Percentiles rank a stretch among this genome's conserved stretches.
Evolutionary conservation across 2,329 filamentous ascomycete genomes (phyloP).

Genomic region (Pseudogymnoascus sp.): DNA sequence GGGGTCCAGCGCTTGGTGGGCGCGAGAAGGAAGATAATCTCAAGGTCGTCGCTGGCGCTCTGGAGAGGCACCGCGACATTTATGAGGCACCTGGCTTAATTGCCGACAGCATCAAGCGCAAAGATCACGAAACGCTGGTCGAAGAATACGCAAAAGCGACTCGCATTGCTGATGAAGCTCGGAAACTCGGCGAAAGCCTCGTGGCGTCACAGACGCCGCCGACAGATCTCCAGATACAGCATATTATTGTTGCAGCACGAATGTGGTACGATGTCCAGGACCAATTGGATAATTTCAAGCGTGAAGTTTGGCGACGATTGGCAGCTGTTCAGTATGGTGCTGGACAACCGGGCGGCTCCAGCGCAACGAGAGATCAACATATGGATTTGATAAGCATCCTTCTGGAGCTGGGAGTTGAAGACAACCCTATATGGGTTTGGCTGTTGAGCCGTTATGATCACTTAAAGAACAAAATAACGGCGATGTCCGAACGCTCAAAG

Average conservation of each 20-base stretch:
- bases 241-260: conserved; percentile 76
- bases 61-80: conserved; percentile 72
- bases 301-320: conserved; percentile 78
- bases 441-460: conserved; percentile 82
- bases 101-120: conserved; percentile 77
- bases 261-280: conserved; percentile 94
- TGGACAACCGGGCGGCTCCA: conserved; percentile 14
- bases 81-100: conserved; percentile 74
- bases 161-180: conserved; percentile 70
- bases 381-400: conserved; percentile 85
- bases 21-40: conserved; percentile 84
- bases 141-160: conserved; percentile 82
- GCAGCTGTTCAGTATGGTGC: conserved; percentile 55
- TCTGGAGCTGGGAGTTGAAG: conserved; percentile 87
- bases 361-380: conserved; percentile 64
- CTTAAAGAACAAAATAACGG: conserved; percentile 75
- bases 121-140: conserved; percentile 80
- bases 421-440: conserved; percentile 97
- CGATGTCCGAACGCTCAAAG: conserved; percentile 74
- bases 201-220: conserved; percentile 47
- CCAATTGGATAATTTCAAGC: conserved; percentile 79
- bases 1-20: conserved; percentile 88
- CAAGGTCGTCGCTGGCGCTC: conserved; percentile 64
- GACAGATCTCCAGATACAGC: conserved; percentile 72
- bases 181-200: conserved; percentile 52